Evolutionary conservation across 1,284 basidiomycete genomes (phyloP), one percentile per base, ranked within the genome.

Genomic region (Cutaneotrichosporon arboriforme): DNA sequence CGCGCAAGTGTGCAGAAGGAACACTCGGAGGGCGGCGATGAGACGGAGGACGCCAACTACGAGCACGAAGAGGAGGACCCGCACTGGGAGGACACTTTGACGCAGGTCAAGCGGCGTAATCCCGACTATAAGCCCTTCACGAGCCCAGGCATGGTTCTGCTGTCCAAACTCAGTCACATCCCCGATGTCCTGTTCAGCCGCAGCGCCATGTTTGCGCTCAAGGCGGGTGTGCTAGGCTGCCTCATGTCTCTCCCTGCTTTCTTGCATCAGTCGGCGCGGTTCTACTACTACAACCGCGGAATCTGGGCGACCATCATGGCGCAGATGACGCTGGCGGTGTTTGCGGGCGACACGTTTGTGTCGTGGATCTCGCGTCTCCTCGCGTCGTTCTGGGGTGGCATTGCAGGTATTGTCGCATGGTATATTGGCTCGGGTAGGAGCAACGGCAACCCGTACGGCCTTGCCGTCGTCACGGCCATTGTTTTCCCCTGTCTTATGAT

Each of bases 171-270:
- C 2, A 52, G 60, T 14, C 42, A 46, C 2, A 44, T 69, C 12
- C 49, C 62, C 1, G 67, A 73, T 21, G 37, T 71, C 7, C 52
- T 75, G 0, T 63, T 68, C 17, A 70, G 66, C 14, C 63, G 69
- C 18, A 74, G 76, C 48, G 72, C 57, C 23, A 74, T 90, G 54
- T 93, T 84, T 59, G 87, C 86, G 0, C 50, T 91, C 59, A 94
- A 94, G 72, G 88, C 86, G 1, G 88, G 83, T 0, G 59, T 85
- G 9, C 67, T 92, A 45, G 83, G 85, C 37, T 78, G 83, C 79
- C 54, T 73, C 37, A 68, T 68, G 4, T 64, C 67, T 7, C 46
- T 74, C 39, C 74, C 74, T 0, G 63, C 66, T 74, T 68, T 52
- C 47, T 74, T 33, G 44, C 57, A 2, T 61, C 63, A 7, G n/a